Percentiles rank a stretch among this genome's conserved stretches.
phyloP scores from a whole-genome alignment of 495 filamentous ascomycete genomes.

The Podospora tetraspora region DNA sequence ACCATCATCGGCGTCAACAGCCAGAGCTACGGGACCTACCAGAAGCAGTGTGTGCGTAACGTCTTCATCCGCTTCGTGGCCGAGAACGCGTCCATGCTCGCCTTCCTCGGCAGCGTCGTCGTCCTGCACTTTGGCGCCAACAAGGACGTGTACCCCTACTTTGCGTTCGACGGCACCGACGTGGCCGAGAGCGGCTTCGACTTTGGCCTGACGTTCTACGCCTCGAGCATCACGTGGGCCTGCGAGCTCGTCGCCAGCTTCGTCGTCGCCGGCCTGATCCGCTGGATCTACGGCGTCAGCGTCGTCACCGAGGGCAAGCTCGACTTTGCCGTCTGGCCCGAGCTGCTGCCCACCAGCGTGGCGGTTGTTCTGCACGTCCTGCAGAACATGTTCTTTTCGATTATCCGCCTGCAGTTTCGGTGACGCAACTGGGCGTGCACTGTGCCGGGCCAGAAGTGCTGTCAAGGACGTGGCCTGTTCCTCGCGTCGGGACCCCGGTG shows the following conservation, averaged over 20 bases:
- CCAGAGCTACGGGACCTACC: slow-evolving; percentile 53
- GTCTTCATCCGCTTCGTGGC: slow-evolving; percentile 59
- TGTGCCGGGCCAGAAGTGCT: background rate
- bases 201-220: slow-evolving; percentile 55
- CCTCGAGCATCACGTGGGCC: slow-evolving; percentile 55
- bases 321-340: slow-evolving; percentile 56
- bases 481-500: background rate
- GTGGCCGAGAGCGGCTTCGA: slow-evolving; percentile 41
- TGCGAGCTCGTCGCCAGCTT: slow-evolving; percentile 55
- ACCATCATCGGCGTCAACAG: slow-evolving; percentile 44
- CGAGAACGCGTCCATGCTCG: slow-evolving; percentile 60
- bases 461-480: background rate
- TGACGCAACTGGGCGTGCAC: slow-evolving; percentile 17
- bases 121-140: slow-evolving; percentile 59
- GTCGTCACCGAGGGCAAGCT: slow-evolving; percentile 55
- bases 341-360: slow-evolving; percentile 55
- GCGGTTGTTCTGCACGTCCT: slow-evolving; percentile 59
- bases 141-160: slow-evolving; percentile 56
- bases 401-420: slow-evolving; percentile 55
- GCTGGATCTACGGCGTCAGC: slow-evolving; percentile 48
- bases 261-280: slow-evolving; percentile 51
- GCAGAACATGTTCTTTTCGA: slow-evolving; percentile 63
- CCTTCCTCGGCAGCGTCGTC: slow-evolving; percentile 55
- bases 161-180: slow-evolving; percentile 47
- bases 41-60: slow-evolving; percentile 54